Evolutionary conservation across 345 rosid genomes (phyloP).

Genomic region (Eucalyptus regnans): DNA sequence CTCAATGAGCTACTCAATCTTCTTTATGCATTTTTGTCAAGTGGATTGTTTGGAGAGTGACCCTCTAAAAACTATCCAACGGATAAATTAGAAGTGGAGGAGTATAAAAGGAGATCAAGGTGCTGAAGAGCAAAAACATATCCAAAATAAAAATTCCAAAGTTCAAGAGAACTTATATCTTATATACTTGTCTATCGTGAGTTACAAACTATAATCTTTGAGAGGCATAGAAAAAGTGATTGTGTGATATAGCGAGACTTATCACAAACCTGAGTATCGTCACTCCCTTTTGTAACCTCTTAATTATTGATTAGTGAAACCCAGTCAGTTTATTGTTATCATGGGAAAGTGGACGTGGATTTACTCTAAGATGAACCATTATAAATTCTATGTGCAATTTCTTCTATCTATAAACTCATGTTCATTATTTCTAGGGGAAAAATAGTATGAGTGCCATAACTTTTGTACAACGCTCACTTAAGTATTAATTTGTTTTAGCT

Average conservation of each 20-base stretch:
- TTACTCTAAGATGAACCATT: background rate
- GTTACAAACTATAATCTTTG: background rate
- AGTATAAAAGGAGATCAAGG: too few relatives aligned
- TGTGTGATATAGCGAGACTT: background rate
- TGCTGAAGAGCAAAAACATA: background rate
- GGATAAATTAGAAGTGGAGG: background rate
- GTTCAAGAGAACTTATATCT: background rate
- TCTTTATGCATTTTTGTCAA: background rate
- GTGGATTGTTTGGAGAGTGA: background rate
- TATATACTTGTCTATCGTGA: background rate
- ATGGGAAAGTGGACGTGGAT: background rate
- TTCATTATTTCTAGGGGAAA: background rate
- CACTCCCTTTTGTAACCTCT: background rate
- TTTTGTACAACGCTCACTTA: too few relatives aligned
- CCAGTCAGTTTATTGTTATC: background rate
- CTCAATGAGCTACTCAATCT: background rate
- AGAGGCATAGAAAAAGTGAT: background rate
- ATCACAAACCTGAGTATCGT: background rate
- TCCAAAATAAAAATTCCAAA: background rate
- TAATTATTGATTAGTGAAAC: background rate
- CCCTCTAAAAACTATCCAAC: background rate
- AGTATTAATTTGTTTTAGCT: too few relatives aligned
- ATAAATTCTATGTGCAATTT: background rate
- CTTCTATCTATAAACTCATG: background rate
- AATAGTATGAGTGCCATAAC: too few relatives aligned